Percentiles rank a stretch among this genome's conserved stretches.
These are phyloP conservation scores for Wickerhamia fluorescens DNA, from an alignment of 805 yeast species.

Conservation along the genomic window DNA sequence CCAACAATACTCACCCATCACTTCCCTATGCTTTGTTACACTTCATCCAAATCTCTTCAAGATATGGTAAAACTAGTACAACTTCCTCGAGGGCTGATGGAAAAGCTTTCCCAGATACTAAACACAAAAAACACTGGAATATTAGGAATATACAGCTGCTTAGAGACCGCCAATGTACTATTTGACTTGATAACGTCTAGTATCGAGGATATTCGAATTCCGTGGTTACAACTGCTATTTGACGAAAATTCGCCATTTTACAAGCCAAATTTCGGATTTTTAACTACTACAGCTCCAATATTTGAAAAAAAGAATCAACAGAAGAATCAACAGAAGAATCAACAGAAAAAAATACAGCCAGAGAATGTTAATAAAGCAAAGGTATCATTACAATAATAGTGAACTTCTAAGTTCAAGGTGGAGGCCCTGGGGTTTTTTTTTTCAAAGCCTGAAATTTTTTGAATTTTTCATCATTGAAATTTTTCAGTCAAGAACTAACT, in stretches of 20 bases:
- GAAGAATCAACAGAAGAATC: constrained; percentile 11
- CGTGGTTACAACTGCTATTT: constrained; percentile 37
- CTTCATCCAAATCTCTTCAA: constrained; percentile 27
- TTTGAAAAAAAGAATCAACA: constrained; percentile 15
- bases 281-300: constrained; percentile 43
- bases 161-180: constrained; percentile 21
- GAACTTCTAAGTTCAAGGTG: too few relatives aligned
- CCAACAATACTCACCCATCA: constrained; percentile 48
- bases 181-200: constrained; percentile 19
- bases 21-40: constrained; percentile 48
- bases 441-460: too few relatives aligned
- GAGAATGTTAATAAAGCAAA: too few relatives aligned
- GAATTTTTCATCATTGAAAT: too few relatives aligned
- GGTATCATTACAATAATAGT: too few relatives aligned
- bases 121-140: constrained; percentile 23
- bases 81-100: constrained; percentile 43
- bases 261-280: constrained; percentile 33
- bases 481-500: too few relatives aligned
- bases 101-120: constrained; percentile 21
- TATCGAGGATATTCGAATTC: constrained; percentile 34
- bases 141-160: constrained; percentile 25
- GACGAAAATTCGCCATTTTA: constrained; percentile 13
- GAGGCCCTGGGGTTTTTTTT: too few relatives aligned
- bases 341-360: not conserved
- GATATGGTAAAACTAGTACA: constrained; percentile 47